These are phyloP conservation scores for Oryza officinalis DNA, from an alignment of 176 grass and related monocot genomes.

Conservation along the genomic window DNA sequence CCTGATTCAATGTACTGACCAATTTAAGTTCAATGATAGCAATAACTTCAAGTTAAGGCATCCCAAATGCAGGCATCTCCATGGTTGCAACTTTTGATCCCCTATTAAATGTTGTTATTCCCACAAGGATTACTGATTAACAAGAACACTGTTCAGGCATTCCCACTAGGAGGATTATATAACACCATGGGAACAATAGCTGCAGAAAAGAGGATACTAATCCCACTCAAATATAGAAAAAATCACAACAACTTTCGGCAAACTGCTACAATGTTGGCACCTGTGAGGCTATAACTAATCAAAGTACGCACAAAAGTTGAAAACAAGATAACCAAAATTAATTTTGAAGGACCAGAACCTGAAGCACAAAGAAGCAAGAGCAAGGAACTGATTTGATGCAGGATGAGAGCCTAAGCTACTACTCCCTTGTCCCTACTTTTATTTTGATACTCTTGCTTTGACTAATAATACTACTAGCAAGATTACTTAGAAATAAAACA, in stretches of 20 bases:
- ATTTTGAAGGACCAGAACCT: background rate
- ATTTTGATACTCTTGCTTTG: conserved; percentile 29
- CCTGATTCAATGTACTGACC: background rate
- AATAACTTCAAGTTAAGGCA: background rate
- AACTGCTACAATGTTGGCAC: background rate
- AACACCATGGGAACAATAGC: conserved; percentile 12
- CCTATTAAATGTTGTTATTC: background rate
- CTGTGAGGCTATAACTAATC: background rate
- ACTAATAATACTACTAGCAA: background rate
- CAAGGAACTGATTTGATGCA: conserved; percentile 14
- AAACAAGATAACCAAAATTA: background rate
- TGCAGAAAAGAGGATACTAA: background rate
- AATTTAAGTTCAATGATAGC: background rate
- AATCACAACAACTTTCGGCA: background rate
- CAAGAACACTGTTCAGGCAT: background rate
- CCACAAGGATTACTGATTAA: background rate
- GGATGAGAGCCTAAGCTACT: background rate
- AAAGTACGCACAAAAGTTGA: conserved; percentile 1
- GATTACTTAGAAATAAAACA: background rate
- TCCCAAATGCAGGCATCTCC: background rate
- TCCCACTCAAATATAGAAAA: background rate
- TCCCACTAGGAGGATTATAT: background rate
- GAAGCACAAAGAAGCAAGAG: background rate
- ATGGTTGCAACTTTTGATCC: background rate
- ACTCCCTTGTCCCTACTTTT: background rate